Evolutionary conservation across 495 filamentous ascomycete genomes (phyloP).

Genomic region (Trichoderma reesei): DNA sequence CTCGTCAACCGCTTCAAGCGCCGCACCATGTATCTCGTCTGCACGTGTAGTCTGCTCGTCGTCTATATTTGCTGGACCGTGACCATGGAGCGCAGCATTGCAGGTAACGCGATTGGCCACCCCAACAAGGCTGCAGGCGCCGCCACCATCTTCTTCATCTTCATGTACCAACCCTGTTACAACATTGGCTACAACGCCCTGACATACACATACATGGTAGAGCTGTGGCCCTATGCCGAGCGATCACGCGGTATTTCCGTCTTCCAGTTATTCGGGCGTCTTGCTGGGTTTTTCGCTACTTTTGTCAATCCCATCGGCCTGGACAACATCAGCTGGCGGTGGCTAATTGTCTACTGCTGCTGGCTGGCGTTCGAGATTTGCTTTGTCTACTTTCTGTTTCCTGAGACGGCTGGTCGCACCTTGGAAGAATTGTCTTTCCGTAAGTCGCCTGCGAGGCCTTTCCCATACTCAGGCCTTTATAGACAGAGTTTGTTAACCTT

Average conservation of each 20-base stretch:
- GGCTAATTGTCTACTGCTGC: conserved; percentile 48
- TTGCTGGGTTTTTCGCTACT: conserved; percentile 46
- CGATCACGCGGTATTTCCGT: conserved; percentile 49
- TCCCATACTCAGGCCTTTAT: neutral
- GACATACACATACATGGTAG: conserved; percentile 52
- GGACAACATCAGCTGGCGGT: conserved; percentile 45
- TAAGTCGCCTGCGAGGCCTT: conserved; percentile 19
- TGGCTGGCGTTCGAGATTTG: conserved; percentile 45
- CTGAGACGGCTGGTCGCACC: conserved; percentile 47
- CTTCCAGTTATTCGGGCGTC: conserved; percentile 50
- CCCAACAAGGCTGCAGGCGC: conserved; percentile 32
- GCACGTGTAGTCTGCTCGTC: conserved; percentile 39
- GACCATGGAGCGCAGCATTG: conserved; percentile 43
- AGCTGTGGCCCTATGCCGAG: conserved; percentile 49
- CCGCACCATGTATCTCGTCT: conserved; percentile 49
- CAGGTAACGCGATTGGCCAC: conserved; percentile 25
- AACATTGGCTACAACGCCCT: conserved; percentile 61
- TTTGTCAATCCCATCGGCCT: conserved; percentile 55
- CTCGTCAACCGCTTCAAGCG: conserved; percentile 43
- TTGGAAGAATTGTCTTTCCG: conserved; percentile 52
- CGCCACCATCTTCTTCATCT: conserved; percentile 50
- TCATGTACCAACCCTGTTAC: conserved; percentile 52
- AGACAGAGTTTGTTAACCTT: neutral
- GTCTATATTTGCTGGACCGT: conserved; percentile 54
- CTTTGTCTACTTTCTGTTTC: conserved; percentile 50